phyloP scores from a whole-genome alignment of 2,329 filamentous ascomycete genomes.

The Raffaelea ambrosiae region DNA sequence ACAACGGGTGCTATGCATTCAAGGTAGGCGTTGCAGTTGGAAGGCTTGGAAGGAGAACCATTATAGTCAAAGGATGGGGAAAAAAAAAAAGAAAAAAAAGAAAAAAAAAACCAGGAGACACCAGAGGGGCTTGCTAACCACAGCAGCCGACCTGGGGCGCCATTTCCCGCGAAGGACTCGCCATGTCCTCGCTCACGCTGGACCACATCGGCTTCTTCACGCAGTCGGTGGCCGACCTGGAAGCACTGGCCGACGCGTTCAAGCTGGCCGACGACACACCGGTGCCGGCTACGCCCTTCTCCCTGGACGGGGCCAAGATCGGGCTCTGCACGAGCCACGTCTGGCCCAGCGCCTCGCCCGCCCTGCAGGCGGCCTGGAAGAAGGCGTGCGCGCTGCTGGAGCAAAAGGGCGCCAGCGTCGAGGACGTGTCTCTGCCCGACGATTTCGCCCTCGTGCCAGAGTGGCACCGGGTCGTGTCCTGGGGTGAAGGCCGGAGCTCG shows the following conservation, averaged over 20 bases:
- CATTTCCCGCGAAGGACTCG: slow-evolving; percentile 53
- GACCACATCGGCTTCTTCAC: slow-evolving; percentile 57
- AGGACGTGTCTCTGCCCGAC: slow-evolving; percentile 44
- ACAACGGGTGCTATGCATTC: slow-evolving; percentile 55
- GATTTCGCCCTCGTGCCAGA: slow-evolving; percentile 38
- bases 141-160: slow-evolving; percentile 50
- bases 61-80: too few relatives aligned
- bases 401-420: slow-evolving; percentile 42
- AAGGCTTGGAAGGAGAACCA: too few relatives aligned
- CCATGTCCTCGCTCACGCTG: slow-evolving; percentile 47
- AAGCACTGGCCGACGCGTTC: slow-evolving; percentile 46
- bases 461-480: slow-evolving; percentile 36
- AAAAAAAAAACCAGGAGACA: too few relatives aligned
- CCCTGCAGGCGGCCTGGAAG: slow-evolving; percentile 32
- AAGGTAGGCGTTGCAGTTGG: slow-evolving; percentile 34
- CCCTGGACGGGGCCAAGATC: slow-evolving; percentile 40
- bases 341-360: slow-evolving; percentile 36
- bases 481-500: slow-evolving; percentile 42
- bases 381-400: slow-evolving; percentile 30
- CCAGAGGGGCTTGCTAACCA: too few relatives aligned
- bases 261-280: slow-evolving; percentile 41
- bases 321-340: slow-evolving; percentile 45
- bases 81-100: too few relatives aligned
- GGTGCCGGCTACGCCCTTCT: slow-evolving; percentile 13
- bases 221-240: slow-evolving; percentile 47